Percentiles rank a stretch among this genome's conserved stretches.
phyloP scores from a whole-genome alignment of 768 basidiomycete genomes.

The Pleurotus sapidus region DNA sequence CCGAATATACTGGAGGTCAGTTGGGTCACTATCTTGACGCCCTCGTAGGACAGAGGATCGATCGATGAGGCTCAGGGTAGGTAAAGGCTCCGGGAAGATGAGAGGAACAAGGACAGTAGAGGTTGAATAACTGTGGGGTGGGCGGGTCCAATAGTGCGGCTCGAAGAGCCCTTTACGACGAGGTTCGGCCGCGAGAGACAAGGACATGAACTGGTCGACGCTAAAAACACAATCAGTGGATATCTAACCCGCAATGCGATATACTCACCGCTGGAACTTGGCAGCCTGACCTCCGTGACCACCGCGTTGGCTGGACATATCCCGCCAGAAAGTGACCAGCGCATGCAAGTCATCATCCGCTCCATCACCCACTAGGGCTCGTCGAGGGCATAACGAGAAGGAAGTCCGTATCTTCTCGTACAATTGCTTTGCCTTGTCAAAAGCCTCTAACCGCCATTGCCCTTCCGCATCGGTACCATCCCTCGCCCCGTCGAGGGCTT shows the following conservation, averaged over 20 bases:
- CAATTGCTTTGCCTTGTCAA: constrained; percentile 38
- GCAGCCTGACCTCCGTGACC: constrained; percentile 37
- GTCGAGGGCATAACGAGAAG: constrained; percentile 52
- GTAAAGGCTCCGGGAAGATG: constrained; percentile 74
- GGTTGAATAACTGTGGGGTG: constrained; percentile 29
- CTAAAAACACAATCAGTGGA: constrained; percentile 30
- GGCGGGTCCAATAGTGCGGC: constrained; percentile 69
- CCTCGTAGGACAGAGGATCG: constrained; percentile 61
- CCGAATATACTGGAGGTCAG: constrained; percentile 41
- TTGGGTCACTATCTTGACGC: constrained; percentile 66
- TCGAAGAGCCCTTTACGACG: constrained; percentile 73
- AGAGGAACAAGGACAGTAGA: constrained; percentile 50
- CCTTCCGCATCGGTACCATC: constrained; percentile 35
- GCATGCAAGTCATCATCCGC: constrained; percentile 47
- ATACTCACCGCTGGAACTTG: constrained; percentile 65
- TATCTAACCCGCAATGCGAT: background rate
- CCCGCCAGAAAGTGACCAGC: constrained; percentile 58
- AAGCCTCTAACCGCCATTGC: constrained; percentile 33
- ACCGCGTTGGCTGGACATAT: constrained; percentile 37
- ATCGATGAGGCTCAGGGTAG: constrained; percentile 66
- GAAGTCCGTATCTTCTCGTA: constrained; percentile 51
- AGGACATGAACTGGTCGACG: constrained; percentile 74
- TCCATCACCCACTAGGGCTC: constrained; percentile 17
- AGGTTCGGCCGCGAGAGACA: constrained; percentile 75
- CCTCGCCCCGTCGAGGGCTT: constrained; percentile 44